Percentiles rank a stretch among this genome's conserved stretches.
phyloP scores from a whole-genome alignment of 768 basidiomycete genomes.

The Macrolepiota albuminosa region DNA sequence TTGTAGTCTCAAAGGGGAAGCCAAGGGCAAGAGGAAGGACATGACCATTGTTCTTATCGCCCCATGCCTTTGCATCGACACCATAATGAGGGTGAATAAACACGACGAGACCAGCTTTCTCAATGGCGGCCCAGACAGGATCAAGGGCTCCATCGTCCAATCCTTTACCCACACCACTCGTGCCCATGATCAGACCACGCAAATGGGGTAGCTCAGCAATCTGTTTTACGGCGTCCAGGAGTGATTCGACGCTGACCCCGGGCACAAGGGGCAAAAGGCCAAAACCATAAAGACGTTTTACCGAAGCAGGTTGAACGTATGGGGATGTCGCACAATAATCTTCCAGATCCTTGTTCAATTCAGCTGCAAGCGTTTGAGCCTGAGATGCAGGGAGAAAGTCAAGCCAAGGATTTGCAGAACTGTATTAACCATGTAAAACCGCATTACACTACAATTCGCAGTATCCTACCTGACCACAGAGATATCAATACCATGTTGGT shows the following conservation, averaged over 20 bases:
- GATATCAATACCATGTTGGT: conserved; percentile 72
- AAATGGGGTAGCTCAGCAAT: conserved; percentile 63
- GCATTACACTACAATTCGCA: not conserved
- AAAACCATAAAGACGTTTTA: conserved; percentile 77
- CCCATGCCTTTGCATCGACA: conserved; percentile 69
- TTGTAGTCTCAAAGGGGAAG: conserved; percentile 89
- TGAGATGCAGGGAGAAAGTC: conserved; percentile 74
- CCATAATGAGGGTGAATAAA: conserved; percentile 90
- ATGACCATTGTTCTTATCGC: conserved; percentile 76
- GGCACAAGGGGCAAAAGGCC: conserved; percentile 82
- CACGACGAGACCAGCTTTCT: conserved; percentile 62
- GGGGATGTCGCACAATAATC: conserved; percentile 71
- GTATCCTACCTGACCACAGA: conserved; percentile 65
- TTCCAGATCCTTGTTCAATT: conserved; percentile 76
- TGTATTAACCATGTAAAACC: conserved; percentile 21
- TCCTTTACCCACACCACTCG: conserved; percentile 70
- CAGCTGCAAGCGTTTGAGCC: conserved; percentile 60
- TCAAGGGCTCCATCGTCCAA: conserved; percentile 77
- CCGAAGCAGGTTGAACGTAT: conserved; percentile 25
- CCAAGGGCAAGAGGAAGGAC: conserved; percentile 84
- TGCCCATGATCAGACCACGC: conserved; percentile 78
- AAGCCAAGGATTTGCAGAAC: conserved; percentile 89
- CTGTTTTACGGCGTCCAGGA: conserved; percentile 65
- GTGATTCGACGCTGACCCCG: conserved; percentile 44
- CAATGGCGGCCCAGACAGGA: conserved; percentile 78